Base-by-base conservation (phyloP, 345 rosid species). In the Euphorbia peplus region DNA sequence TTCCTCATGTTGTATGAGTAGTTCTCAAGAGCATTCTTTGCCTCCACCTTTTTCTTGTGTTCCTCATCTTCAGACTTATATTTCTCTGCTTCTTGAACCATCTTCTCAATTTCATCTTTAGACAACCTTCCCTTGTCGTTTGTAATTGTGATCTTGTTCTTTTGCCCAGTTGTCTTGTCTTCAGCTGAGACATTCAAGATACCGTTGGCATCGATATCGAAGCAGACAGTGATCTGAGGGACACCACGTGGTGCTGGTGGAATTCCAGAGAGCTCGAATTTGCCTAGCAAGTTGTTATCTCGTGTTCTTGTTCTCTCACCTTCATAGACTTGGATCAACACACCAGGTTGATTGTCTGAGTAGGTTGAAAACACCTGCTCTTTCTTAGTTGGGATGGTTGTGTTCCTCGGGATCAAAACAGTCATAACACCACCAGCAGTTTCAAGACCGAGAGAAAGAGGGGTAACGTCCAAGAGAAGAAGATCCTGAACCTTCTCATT, bases 241-340 rank as follows among this genome's bases (percentile, higher is more conserved):
- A 78, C 80, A 16, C 84, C 84, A 56, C 79, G 52, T 8, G 82
- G 80, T 2, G 84, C 84, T 1, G 84, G 84, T 6, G 82, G 79
- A 60, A 81, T 81, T 55, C 81, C 78, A 1, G 84, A 78, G 18
- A 81, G 77, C 75, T 77, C 81, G 25, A 81, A 78, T 57, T 81
- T 73, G 12, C 84, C 84, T 15, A 81, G 53, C 64, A 78, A 52
- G 67, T 75, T 78, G 66, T 78, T 78, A 51, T 81, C 78, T 53
- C 69, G 70, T 1, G 80, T 76, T 46, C 80, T 76, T 5, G 80
- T 63, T 26, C 85, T 75, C 72, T 82, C 82, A 30, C 85, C 85
- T 72, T 82, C 85, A 0, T 67, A 82, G 4, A 82, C 85, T 60
- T 70, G 78, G 67, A 82, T 73, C 10, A 64, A 37, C 47, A 81